phyloP scores from a whole-genome alignment of 2,329 filamentous ascomycete genomes.

The Alternaria dauci region DNA sequence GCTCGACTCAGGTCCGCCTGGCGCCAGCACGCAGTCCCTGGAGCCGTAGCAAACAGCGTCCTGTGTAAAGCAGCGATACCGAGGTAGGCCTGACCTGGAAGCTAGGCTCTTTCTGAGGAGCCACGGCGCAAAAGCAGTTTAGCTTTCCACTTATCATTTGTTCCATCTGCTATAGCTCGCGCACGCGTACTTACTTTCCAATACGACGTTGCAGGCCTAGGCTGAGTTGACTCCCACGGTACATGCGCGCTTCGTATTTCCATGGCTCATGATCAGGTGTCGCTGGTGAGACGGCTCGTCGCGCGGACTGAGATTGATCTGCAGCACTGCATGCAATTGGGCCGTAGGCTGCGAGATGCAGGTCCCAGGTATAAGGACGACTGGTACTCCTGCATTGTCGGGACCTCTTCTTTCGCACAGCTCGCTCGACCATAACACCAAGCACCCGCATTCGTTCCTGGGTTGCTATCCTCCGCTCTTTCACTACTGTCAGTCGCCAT shows the following conservation, averaged over 20 bases:
- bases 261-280: conserved; percentile 18
- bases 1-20: not conserved
- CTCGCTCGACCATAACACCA: conserved; percentile 8
- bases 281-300: conserved; percentile 15
- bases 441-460: conserved; percentile 9
- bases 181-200: conserved; percentile 20
- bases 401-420: conserved; percentile 10
- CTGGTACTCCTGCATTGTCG: conserved; percentile 2
- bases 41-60: not conserved
- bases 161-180: conserved; percentile 8
- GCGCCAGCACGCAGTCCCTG: not conserved
- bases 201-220: conserved; percentile 30
- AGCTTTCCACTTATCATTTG: conserved; percentile 19
- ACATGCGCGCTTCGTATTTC: conserved; percentile 27
- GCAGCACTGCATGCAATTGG: conserved; percentile 1
- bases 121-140: conserved; percentile 11
- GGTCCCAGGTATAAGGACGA: conserved; percentile 23
- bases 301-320: conserved; percentile 12
- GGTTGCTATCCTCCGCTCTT: conserved; percentile 20
- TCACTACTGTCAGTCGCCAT: not conserved
- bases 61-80: not conserved
- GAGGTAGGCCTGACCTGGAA: conserved; percentile 9
- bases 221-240: conserved; percentile 15
- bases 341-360: conserved; percentile 8
- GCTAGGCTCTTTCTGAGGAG: conserved; percentile 15